Evolutionary conservation across 768 basidiomycete genomes (phyloP).

Genomic region (Mycena polygramma): DNA sequence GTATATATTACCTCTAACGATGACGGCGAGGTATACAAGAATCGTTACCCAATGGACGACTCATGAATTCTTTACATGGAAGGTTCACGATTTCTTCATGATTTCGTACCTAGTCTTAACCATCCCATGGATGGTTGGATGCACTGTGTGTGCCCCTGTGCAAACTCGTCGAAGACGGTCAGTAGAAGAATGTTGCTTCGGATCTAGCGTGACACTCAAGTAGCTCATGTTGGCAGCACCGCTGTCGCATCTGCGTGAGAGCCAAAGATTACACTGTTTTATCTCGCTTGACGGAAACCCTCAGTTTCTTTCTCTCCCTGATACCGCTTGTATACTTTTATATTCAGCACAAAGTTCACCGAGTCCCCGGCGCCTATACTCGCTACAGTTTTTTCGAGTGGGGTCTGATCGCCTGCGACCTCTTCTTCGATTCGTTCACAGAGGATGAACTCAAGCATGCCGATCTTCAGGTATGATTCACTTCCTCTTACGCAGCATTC

Average conservation of each 20-base stretch:
- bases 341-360: conserved; percentile 85
- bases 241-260: conserved; percentile 65
- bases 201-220: conserved; percentile 1
- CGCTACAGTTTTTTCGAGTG: conserved; percentile 91
- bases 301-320: conserved; percentile 79
- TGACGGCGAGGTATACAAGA: conserved; percentile 69
- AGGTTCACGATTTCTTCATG: conserved; percentile 87
- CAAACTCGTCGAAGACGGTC: conserved; percentile 68
- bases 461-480: conserved; percentile 62
- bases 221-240: conserved; percentile 54
- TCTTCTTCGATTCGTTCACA: conserved; percentile 78
- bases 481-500: not conserved
- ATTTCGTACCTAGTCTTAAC: conserved; percentile 87
- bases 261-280: conserved; percentile 12
- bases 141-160: conserved; percentile 67
- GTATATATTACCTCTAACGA: conserved; percentile 91
- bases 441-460: conserved; percentile 70
- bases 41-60: not conserved
- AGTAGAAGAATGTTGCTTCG: conserved; percentile 26
- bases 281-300: conserved; percentile 5
- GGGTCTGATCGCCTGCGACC: conserved; percentile 81
- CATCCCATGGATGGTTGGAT: conserved; percentile 90
- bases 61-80: not conserved
- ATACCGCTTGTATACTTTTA: conserved; percentile 87
- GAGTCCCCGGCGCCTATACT: conserved; percentile 89